These are phyloP conservation scores for Vaccinium corymbosum DNA, from an alignment of 148 eudicot species.

Conservation along the genomic window DNA sequence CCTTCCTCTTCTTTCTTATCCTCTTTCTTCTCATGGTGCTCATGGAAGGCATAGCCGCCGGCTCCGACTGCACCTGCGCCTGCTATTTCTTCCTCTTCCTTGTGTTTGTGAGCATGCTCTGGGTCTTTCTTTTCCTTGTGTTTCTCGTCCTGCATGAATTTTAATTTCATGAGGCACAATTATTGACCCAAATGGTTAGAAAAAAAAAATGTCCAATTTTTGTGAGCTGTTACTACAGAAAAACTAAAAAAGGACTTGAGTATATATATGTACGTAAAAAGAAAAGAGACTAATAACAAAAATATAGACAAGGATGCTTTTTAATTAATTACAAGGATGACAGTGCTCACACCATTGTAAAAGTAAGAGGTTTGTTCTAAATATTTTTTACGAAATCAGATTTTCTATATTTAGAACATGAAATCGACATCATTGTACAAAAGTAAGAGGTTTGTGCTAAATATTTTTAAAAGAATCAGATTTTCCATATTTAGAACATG, in stretches of 20 bases:
- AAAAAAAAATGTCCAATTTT: neutral
- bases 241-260: neutral
- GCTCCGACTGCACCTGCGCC: neutral
- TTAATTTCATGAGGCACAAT: neutral
- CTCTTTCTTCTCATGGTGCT: constrained; percentile 1
- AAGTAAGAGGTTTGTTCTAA: no score
- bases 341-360: no score
- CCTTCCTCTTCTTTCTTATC: neutral
- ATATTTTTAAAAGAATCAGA: no score
- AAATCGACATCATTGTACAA: no score
- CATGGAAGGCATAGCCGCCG: neutral
- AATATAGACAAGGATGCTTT: no score
- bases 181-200: neutral
- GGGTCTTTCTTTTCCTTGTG: neutral
- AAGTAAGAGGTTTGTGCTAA: no score
- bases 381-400: no score
- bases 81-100: neutral
- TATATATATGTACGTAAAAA: no score
- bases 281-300: neutral
- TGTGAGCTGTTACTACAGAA: no score
- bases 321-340: no score
- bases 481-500: no score
- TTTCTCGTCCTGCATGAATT: neutral
- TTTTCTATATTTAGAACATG: no score
- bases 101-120: neutral